Evolutionary conservation across 169 alveolate genomes (phyloP), one percentile per base, ranked within the genome.

Genomic region (Besnoitia besnoiti): DNA sequence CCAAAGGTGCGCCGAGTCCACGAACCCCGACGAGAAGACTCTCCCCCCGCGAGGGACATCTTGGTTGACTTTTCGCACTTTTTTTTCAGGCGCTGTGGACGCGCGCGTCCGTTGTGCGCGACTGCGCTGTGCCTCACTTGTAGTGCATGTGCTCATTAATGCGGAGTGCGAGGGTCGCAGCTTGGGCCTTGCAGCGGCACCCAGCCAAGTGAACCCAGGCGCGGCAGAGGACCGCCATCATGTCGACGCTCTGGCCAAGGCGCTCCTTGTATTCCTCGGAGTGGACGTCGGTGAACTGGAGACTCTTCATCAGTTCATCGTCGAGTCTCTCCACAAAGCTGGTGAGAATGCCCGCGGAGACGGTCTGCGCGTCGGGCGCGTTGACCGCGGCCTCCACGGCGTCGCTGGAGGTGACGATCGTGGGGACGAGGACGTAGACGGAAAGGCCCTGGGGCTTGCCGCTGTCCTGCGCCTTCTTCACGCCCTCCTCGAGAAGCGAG

Each of bases 221-320:
- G 85, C 95, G 92, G 73, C 95, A 85, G 40, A 94, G 95, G 50
- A 95, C 93, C 85, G 96, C 94, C 42, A 96, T 92, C 90, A 95
- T 85, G 49, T 93, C 95, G 30, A 88, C 67, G 79, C 90, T 89
- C 61, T 93, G 89, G 10, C 95, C 93, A 0, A 93, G 84, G 19
- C 94, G 46, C 37, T 85, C 95, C 85, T 88, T 79, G 91, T 89
- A 93, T 21, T 85, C 95, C 33, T 92, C 95, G 51, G 97, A 92
- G 85, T 97, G 98, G 37, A 96, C 98, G 80, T 97, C 99, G 24
- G 97, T 97, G 89, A 96, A 96, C 80, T 92, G 96, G n/a, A 92
- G 90, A 8, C 94, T 62, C 92, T 94, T 95, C 92, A 89, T 93
- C 59, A 95, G 89, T 79, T 95, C 97, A 27, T 95, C 96, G 33